Percentiles rank a stretch among this genome's conserved stretches.
phyloP scores from a whole-genome alignment of 495 filamentous ascomycete genomes.

The Poronia punctata region DNA sequence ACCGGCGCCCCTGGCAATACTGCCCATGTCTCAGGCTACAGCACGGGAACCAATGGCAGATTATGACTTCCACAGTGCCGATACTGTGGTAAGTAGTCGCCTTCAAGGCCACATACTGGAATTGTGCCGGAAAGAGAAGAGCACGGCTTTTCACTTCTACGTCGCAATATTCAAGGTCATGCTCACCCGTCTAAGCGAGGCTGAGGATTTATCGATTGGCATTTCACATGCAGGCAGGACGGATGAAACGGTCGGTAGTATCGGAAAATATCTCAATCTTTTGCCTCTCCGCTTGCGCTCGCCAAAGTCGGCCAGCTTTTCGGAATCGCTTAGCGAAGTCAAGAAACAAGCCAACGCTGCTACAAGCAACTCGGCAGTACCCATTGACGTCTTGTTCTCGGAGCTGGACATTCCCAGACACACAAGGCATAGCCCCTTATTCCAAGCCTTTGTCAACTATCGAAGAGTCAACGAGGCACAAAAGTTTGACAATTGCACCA shows the following conservation, averaged over 20 bases:
- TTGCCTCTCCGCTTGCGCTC: not conserved
- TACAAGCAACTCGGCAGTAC: slow-evolving; percentile 14
- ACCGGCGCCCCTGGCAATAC: slow-evolving; percentile 29
- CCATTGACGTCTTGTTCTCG: slow-evolving; percentile 25
- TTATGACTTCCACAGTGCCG: slow-evolving; percentile 11
- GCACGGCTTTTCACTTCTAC: slow-evolving; percentile 24
- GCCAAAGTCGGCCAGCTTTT: not conserved
- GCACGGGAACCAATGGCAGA: not conserved
- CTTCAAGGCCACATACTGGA: not conserved
- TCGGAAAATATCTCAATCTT: not conserved
- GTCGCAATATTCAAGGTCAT: slow-evolving; percentile 17
- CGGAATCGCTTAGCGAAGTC: not conserved
- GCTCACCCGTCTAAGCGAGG: too few relatives aligned
- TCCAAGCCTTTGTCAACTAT: slow-evolving; percentile 17
- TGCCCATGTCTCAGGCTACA: slow-evolving; percentile 12
- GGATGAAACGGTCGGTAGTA: not conserved
- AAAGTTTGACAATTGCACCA: too few relatives aligned
- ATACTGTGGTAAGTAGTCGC: not conserved
- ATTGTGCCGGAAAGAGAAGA: not conserved
- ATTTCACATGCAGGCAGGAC: slow-evolving; percentile 13
- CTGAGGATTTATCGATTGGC: slow-evolving; percentile 38
- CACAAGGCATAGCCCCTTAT: slow-evolving; percentile 9
- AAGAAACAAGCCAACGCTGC: not conserved
- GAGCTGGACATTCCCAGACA: slow-evolving; percentile 14
- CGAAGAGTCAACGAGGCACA: not conserved